A percentile compares a stretch with the other conserved stretches of the same genome.
phyloP scores from a whole-genome alignment of 2,329 filamentous ascomycete genomes.

The Colletotrichum sp. region DNA sequence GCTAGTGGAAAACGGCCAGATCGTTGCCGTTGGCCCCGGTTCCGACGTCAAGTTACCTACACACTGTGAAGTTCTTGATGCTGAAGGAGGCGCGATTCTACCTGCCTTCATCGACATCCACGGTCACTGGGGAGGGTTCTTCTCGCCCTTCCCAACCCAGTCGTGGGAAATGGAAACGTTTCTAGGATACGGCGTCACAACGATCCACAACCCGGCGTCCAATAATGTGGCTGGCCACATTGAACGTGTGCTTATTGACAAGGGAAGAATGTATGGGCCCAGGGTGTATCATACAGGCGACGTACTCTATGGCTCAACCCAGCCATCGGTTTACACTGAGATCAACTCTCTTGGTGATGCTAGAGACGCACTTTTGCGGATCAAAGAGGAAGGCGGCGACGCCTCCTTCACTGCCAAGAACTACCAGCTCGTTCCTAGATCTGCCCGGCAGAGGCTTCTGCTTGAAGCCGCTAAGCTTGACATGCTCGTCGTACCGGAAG shows the following conservation, averaged over 20 bases:
- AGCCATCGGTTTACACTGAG: not conserved
- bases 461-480: not conserved
- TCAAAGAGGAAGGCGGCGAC: not conserved
- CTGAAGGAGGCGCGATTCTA: not conserved
- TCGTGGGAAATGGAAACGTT: not conserved
- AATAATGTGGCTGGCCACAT: not conserved
- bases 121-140: not conserved
- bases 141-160: not conserved
- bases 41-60: not conserved
- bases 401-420: not conserved
- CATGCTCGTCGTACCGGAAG: not conserved
- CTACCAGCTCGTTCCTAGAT: not conserved
- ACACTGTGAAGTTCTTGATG: not conserved
- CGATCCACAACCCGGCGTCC: not conserved
- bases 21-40: accelerated
- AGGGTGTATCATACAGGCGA: not conserved
- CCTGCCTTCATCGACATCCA: not conserved
- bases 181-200: not conserved
- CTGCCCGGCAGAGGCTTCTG: not conserved
- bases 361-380: not conserved
- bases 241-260: not conserved
- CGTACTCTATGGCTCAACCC: not conserved
- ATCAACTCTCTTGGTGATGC: not conserved
- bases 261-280: not conserved
- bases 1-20: accelerated